These are phyloP conservation scores for Salinomyces thailandicus DNA, from an alignment of 2,329 filamentous ascomycete genomes.

Conservation along the genomic window DNA sequence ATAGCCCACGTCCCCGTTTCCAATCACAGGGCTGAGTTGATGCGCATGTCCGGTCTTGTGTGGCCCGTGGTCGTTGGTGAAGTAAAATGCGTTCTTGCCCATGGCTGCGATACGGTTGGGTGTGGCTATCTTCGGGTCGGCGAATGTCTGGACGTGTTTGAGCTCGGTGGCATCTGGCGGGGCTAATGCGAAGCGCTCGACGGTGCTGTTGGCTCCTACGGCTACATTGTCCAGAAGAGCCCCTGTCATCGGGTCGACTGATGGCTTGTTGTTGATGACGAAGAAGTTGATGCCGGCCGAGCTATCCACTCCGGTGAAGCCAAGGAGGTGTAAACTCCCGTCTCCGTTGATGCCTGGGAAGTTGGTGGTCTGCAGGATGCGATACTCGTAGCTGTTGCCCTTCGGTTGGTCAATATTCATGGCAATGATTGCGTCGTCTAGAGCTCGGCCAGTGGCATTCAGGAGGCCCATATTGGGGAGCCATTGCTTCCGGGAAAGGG, in stretches of 20 bases:
- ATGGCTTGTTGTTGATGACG: constrained; percentile 11
- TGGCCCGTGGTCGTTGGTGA: constrained; percentile 17
- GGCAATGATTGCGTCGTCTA: constrained; percentile 14
- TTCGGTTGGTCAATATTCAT: constrained; percentile 14
- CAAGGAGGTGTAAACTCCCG: constrained; percentile 12
- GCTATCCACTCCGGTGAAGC: constrained; percentile 8
- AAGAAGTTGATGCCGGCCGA: constrained; percentile 8
- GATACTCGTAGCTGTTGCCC: constrained; percentile 11
- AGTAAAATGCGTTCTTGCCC: constrained; percentile 8
- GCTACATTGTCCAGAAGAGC: constrained; percentile 6
- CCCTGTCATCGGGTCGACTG: constrained; percentile 8
- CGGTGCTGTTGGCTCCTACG: constrained; percentile 11
- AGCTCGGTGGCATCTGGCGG: constrained; percentile 5
- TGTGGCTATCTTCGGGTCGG: constrained; percentile 10
- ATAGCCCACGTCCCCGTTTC: constrained; percentile 12
- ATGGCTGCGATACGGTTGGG: constrained; percentile 14
- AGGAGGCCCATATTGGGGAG: constrained; percentile 13
- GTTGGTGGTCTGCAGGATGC: constrained; percentile 8
- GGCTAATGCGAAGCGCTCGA: constrained; percentile 11
- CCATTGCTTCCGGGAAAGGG: constrained; percentile 10
- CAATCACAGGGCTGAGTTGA: constrained; percentile 9
- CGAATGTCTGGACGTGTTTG: constrained; percentile 8
- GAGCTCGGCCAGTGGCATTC: constrained; percentile 12
- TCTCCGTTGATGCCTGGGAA: constrained; percentile 9
- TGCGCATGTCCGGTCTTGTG: constrained; percentile 9